Evolutionary conservation across 345 rosid genomes (phyloP), one percentile per base, ranked within the genome.

Genomic region (Melaleuca alternifolia): DNA sequence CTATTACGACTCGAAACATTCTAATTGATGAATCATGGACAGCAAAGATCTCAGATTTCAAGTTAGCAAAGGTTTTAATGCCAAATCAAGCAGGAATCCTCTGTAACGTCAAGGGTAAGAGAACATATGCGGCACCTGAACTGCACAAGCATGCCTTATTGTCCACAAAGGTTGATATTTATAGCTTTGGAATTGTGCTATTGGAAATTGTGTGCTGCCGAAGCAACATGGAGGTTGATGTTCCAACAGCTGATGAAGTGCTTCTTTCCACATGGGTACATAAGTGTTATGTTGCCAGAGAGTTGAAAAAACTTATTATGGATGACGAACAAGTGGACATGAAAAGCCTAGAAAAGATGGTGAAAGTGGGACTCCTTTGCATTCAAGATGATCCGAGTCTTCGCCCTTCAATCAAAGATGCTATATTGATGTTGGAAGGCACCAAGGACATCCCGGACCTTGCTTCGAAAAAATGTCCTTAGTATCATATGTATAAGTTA

Each of bases 131-230:
- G 48, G 88, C 87, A 82, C 89, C 91, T 2, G 91, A 89, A 46
- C 82, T 86, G 88, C 88, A 86, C 48, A 54, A 14, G 37, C 52
- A 87, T 30, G 46, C 62, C 7, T 56, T 61, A 15, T 75, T 88
- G 51, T 65, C 91, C 7, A 57, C 61, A 10, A 89, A 86, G 65
- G 87, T 79, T n/a, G 89, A 89, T 46, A 48, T 88, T 10, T 90
- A 87, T 56, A 90, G 92, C 87, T 90, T 62, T 30, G 90, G 92
- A 50, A 51, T 90, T 23, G 51, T 90, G 83, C 28, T 88, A 30
- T 23, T 90, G 59, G 92, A 90, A 87, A 88, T 85, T 9, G 52
- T 86, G 7, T 87, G 89, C 37, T 84, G 89, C 54, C 23, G 56
- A 18, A 53, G 56, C 56, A 53, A 53, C 56, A 52, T 84, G 11